Evolutionary conservation across 345 rosid species (phyloP).

Genomic region (Melastoma malabathricum): DNA sequence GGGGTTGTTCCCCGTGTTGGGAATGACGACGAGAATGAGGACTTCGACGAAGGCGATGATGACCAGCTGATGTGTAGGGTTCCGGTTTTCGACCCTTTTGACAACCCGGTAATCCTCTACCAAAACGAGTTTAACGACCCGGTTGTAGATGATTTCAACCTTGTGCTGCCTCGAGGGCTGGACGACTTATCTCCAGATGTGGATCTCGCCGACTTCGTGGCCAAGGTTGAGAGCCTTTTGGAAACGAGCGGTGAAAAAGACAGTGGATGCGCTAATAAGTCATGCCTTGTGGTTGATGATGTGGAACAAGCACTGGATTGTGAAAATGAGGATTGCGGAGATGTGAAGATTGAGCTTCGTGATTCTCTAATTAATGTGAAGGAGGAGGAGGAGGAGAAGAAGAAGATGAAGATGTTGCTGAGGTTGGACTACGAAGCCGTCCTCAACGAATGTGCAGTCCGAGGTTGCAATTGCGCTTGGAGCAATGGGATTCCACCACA

Average conservation of each 20-base stretch:
- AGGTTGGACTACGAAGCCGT: slow-evolving; percentile 62
- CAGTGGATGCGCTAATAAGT: no score
- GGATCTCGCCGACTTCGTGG: slow-evolving; percentile 79
- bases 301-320: no score
- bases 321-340: background rate
- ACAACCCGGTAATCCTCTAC: slow-evolving; percentile 24
- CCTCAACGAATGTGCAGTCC: slow-evolving; percentile 51
- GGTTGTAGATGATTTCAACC: no score
- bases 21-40: slow-evolving; percentile 29
- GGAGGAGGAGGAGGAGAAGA: slow-evolving; percentile 19
- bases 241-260: slow-evolving; percentile 29
- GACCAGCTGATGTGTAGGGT: slow-evolving; percentile 73
- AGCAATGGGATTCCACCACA: slow-evolving; percentile 21
- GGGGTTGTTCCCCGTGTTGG: slow-evolving; percentile 31
- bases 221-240: slow-evolving; percentile 66
- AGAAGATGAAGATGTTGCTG: slow-evolving; percentile 25
- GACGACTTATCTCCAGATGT: slow-evolving; percentile 44
- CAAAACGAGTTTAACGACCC: slow-evolving; percentile 5
- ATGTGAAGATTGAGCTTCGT: slow-evolving; percentile 33
- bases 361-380: background rate
- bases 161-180: no score
- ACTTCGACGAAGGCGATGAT: slow-evolving; percentile 28
- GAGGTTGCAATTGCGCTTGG: slow-evolving; percentile 50
- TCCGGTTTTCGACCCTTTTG: slow-evolving; percentile 60
- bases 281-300: no score